These are phyloP conservation scores for Backusella tarrabulga DNA, from an alignment of 192 early-diverging fungal species.

Conservation along the genomic window DNA sequence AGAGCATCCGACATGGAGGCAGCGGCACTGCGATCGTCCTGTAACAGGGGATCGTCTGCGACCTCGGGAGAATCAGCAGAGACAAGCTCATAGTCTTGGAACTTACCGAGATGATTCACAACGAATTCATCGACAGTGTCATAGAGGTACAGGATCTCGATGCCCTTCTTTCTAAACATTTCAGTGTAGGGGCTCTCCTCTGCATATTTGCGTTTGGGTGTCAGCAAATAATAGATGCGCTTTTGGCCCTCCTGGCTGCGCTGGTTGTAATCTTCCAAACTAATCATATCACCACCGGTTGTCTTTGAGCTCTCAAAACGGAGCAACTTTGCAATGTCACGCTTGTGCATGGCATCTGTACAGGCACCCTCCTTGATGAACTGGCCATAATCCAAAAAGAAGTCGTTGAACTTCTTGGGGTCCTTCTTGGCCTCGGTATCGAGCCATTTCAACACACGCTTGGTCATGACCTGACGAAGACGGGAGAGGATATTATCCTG, in stretches of 20 bases:
- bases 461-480: conserved; percentile 51
- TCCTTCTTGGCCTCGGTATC: conserved; percentile 50
- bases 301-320: conserved; percentile 55
- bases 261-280: conserved; percentile 67
- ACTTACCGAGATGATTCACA: conserved; percentile 57
- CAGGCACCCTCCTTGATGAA: conserved; percentile 78
- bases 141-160: conserved; percentile 70
- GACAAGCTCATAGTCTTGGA: conserved; percentile 54
- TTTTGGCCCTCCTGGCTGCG: conserved; percentile 73
- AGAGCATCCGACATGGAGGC: conserved; percentile 20
- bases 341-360: conserved; percentile 58
- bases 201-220: conserved; percentile 55
- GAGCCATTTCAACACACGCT: conserved; percentile 56
- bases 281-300: conserved; percentile 43
- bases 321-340: conserved; percentile 58
- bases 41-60: conserved; percentile 40
- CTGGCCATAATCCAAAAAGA: conserved; percentile 64
- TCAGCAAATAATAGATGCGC: conserved; percentile 70
- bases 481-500: conserved; percentile 70
- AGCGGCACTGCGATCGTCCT: background rate
- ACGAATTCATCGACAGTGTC: conserved; percentile 62
- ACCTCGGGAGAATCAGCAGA: conserved; percentile 48
- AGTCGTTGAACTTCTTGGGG: conserved; percentile 46
- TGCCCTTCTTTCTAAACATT: conserved; percentile 67
- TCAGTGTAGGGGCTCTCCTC: conserved; percentile 73